Evolutionary conservation across 805 yeast genomes (phyloP).

Genomic region (Brettanomyces naardenensis): DNA sequence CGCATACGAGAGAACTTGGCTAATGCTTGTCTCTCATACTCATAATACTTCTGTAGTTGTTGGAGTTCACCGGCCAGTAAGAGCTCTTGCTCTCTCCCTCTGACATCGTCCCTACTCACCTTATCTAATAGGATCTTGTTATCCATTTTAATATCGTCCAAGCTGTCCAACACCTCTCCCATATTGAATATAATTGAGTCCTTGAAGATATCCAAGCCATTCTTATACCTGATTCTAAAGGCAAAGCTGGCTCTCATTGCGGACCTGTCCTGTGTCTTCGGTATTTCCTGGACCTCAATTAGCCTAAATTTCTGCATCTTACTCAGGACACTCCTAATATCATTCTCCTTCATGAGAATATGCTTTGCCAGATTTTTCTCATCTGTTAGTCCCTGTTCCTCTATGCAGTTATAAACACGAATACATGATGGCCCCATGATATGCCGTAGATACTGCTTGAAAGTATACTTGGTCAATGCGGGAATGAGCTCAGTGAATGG

Average conservation of each 20-base stretch:
- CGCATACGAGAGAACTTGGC: slow-evolving; percentile 50
- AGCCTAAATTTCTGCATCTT: slow-evolving; percentile 61
- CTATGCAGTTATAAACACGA: slow-evolving; percentile 70
- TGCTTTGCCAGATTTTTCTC: slow-evolving; percentile 74
- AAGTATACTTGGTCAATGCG: slow-evolving; percentile 38
- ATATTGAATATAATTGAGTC: slow-evolving; percentile 43
- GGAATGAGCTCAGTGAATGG: slow-evolving; percentile 50
- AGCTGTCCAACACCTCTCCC: slow-evolving; percentile 40
- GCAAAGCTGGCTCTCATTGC: slow-evolving; percentile 82
- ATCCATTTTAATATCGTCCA: slow-evolving; percentile 47
- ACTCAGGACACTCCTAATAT: slow-evolving; percentile 64
- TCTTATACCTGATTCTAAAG: slow-evolving; percentile 45
- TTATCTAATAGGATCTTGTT: slow-evolving; percentile 67
- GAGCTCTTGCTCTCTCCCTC: slow-evolving; percentile 69
- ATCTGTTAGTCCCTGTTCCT: slow-evolving; percentile 63
- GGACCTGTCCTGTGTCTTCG: slow-evolving; percentile 84
- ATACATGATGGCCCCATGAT: slow-evolving; percentile 61
- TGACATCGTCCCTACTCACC: slow-evolving; percentile 84
- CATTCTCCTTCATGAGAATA: slow-evolving; percentile 71
- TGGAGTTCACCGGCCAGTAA: slow-evolving; percentile 68
- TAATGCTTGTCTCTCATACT: slow-evolving; percentile 45
- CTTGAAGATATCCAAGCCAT: slow-evolving; percentile 28
- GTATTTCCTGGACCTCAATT: slow-evolving; percentile 87
- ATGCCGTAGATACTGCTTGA: slow-evolving; percentile 50
- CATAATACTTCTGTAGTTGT: slow-evolving; percentile 56